A percentile compares a stretch with the other conserved stretches of the same genome.
Evolutionary conservation across 345 rosid species (phyloP).

Genomic region (Acer campestre): DNA sequence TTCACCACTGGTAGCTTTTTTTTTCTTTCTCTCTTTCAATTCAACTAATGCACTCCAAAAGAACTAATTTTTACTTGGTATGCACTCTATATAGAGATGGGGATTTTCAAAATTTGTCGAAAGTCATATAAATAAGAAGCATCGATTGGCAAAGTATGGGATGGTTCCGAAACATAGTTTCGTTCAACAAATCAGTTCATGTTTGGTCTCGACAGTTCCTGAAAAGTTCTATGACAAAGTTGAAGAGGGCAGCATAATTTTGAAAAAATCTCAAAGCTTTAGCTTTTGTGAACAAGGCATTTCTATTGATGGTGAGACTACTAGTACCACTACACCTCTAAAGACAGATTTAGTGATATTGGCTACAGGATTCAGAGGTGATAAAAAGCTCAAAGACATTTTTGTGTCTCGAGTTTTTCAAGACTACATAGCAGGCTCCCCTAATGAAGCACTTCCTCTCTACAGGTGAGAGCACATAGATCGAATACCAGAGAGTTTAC

Average conservation of each 20-base stretch:
- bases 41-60: no score
- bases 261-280: slow-evolving; percentile 36
- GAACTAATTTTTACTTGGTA: neutral
- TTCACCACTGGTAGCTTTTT: slow-evolving; percentile 33
- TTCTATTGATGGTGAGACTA: slow-evolving; percentile 21
- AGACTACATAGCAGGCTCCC: slow-evolving; percentile 32
- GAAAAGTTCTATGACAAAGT: slow-evolving; percentile 38
- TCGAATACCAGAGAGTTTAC: no score
- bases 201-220: slow-evolving; percentile 33
- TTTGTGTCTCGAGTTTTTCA: slow-evolving; percentile 31
- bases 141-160: slow-evolving; percentile 33
- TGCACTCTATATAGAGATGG: slow-evolving; percentile 35
- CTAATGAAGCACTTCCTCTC: slow-evolving; percentile 32
- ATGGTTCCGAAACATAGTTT: slow-evolving; percentile 53
- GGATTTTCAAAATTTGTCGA: slow-evolving; percentile 40
- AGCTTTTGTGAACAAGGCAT: slow-evolving; percentile 37
- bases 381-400: slow-evolving; percentile 37
- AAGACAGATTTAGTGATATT: slow-evolving; percentile 38
- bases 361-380: slow-evolving; percentile 48
- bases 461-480: slow-evolving; percentile 35
- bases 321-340: neutral
- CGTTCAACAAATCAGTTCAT: slow-evolving; percentile 36
- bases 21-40: no score
- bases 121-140: slow-evolving; percentile 34
- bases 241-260: slow-evolving; percentile 44